Evolutionary conservation across 2,329 filamentous ascomycete genomes (phyloP).

Genomic region (Daldinia sp.): DNA sequence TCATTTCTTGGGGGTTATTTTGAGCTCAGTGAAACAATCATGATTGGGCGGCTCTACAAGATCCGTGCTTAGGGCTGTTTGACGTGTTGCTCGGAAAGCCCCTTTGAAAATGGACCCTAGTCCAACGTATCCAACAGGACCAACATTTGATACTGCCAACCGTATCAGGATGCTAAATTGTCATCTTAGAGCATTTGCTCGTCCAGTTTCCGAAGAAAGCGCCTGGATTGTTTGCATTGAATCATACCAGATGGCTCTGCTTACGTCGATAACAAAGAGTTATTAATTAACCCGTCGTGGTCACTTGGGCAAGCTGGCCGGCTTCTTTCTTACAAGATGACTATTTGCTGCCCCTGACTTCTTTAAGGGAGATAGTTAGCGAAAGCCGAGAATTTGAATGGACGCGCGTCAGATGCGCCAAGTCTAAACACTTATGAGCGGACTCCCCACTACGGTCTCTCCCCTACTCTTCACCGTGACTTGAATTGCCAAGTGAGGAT

Average conservation of each 20-base stretch:
- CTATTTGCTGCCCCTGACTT: conserved; percentile 15
- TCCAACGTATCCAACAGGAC: too few species aligned
- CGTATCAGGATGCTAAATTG: conserved; percentile 24
- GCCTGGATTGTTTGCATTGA: too few species aligned
- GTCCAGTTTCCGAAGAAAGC: too few species aligned
- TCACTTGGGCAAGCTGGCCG: conserved; percentile 7
- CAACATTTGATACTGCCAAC: conserved; percentile 32
- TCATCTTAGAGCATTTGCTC: conserved; percentile 1
- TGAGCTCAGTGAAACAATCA: conserved; percentile 18
- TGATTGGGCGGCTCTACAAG: conserved; percentile 19
- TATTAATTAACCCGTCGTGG: not conserved
- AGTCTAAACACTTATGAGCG: conserved; percentile 29
- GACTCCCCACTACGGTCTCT: conserved; percentile 30
- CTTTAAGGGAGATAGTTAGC: not conserved
- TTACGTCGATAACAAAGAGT: conserved; percentile 17
- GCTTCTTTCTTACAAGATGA: conserved; percentile 11
- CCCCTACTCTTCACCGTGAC: conserved; percentile 9
- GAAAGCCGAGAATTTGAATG: conserved; percentile 15
- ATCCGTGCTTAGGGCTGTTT: conserved; percentile 28
- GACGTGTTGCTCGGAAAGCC: conserved; percentile 25
- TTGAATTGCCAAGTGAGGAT: conserved; percentile 16
- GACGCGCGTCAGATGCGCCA: conserved; percentile 38
- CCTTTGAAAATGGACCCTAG: conserved; percentile 17
- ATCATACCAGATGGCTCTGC: conserved; percentile 19
- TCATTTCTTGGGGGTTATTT: conserved; percentile 20